phyloP scores from a whole-genome alignment of 441 rosid species.

The Adansonia gregorii region DNA sequence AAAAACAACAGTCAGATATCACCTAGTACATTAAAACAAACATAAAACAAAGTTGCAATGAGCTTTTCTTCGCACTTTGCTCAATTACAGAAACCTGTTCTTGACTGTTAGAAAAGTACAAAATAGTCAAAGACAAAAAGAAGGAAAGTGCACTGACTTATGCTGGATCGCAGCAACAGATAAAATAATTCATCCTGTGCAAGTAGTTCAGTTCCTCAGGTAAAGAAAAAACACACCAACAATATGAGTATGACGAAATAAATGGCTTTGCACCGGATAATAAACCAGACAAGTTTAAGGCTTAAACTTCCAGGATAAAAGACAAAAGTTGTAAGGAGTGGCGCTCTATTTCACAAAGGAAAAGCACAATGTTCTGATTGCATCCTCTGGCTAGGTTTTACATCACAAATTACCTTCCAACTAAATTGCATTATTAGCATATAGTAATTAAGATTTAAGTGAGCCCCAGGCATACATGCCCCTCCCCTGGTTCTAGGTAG shows the following conservation, averaged over 20 bases:
- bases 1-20: not conserved
- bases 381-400: not conserved
- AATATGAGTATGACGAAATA: not conserved
- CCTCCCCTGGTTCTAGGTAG: not conserved
- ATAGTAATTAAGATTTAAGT: not conserved
- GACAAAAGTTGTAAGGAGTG: not conserved
- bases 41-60: not conserved
- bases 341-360: not conserved
- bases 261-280: not conserved
- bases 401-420: not conserved
- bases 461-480: not conserved
- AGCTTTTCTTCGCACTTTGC: not conserved
- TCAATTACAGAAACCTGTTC: not conserved
- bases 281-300: not conserved
- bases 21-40: not conserved
- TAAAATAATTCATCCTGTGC: not conserved
- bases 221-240: not conserved
- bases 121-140: not conserved
- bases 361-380: not conserved
- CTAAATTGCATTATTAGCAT: not conserved
- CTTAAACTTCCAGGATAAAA: not conserved
- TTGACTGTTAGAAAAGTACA: not conserved
- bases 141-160: conserved; percentile 5
- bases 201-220: not conserved
- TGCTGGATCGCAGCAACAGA: not conserved